Evolutionary conservation across 768 basidiomycete species (phyloP).

Genomic region (Leccinum imitatum): DNA sequence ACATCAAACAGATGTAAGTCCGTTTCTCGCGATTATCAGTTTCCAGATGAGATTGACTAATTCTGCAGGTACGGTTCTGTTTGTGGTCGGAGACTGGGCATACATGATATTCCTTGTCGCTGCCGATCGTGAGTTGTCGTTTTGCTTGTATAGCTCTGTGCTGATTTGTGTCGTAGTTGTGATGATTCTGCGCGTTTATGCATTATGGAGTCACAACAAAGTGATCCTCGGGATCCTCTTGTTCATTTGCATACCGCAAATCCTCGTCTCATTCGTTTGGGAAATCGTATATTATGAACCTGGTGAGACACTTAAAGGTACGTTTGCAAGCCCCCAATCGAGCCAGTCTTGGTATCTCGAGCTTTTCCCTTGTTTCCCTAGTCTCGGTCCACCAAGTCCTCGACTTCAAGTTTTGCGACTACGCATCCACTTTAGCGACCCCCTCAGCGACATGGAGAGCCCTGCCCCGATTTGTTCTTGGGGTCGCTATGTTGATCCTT

Average conservation of each 20-base stretch:
- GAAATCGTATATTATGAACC: neutral
- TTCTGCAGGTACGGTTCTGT: neutral
- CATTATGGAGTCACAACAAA: neutral
- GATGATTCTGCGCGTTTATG: conserved; percentile 1
- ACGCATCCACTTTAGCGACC: neutral
- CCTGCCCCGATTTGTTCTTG: neutral
- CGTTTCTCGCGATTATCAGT: neutral
- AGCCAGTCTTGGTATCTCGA: neutral
- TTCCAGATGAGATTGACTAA: too few species aligned
- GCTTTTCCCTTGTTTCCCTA: neutral
- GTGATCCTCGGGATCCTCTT: neutral
- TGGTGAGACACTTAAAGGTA: neutral
- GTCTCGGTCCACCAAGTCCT: neutral
- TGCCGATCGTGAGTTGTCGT: neutral
- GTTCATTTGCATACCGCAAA: neutral
- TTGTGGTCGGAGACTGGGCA: neutral
- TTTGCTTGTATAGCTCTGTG: neutral
- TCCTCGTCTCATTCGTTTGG: neutral
- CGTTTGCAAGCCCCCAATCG: neutral
- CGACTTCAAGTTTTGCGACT: neutral
- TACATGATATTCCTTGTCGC: neutral
- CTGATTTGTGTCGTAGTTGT: neutral
- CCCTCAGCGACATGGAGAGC: neutral
- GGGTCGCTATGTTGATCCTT: neutral
- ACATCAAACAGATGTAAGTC: neutral